These are phyloP conservation scores for Cantharellus cinnabarinus DNA, from an alignment of 768 basidiomycete species.

Conservation along the genomic window DNA sequence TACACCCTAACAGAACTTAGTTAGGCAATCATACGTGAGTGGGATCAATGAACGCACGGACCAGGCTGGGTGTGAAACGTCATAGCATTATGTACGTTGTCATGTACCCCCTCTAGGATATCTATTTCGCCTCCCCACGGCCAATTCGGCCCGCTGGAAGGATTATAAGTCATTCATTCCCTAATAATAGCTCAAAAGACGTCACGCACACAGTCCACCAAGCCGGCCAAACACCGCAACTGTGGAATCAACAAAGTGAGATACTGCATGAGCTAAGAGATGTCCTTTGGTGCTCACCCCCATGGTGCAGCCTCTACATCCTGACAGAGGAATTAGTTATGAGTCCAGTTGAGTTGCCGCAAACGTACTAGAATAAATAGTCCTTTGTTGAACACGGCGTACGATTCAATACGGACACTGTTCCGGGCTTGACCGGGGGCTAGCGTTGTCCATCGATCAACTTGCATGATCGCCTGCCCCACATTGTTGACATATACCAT, in stretches of 20 bases:
- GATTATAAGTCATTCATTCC: not conserved
- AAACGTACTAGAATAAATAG: conserved; percentile 3
- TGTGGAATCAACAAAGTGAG: not conserved
- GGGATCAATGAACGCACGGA: not conserved
- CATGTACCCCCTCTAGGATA: conserved; percentile 27
- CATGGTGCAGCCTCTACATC: conserved; percentile 7
- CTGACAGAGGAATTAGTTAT: not conserved
- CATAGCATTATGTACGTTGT: conserved; percentile 21
- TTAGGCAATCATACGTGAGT: not conserved
- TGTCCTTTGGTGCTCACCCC: not conserved
- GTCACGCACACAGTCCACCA: conserved; percentile 6
- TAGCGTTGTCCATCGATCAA: conserved; percentile 4
- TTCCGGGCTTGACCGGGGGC: conserved; percentile 2
- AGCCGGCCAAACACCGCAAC: conserved; percentile 6
- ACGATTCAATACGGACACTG: conserved; percentile 7
- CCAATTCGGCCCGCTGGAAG: not conserved
- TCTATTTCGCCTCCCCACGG: conserved; percentile 18
- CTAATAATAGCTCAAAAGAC: not conserved
- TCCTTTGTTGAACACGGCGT: conserved; percentile 5
- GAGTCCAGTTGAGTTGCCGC: not conserved
- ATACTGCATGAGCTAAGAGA: not conserved
- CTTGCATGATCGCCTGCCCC: conserved; percentile 6
- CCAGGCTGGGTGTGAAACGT: conserved; percentile 19
- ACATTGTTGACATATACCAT: conserved; percentile 4
- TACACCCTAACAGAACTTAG: conserved; percentile 4